phyloP scores from a whole-genome alignment of 148 eudicot genomes.

The Fagopyrum esculentum region DNA sequence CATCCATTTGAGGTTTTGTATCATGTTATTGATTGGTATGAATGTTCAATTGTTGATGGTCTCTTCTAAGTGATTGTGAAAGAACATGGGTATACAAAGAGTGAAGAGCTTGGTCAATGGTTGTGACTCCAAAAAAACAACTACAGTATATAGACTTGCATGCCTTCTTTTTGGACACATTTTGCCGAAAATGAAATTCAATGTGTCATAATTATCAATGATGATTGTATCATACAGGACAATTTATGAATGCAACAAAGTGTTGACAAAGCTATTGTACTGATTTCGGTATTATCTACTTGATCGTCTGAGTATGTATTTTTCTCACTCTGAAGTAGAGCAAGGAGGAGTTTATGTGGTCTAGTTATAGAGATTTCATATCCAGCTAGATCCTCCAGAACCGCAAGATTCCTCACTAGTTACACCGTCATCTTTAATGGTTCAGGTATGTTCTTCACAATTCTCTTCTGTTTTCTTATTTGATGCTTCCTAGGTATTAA shows the following conservation, averaged over 20 bases:
- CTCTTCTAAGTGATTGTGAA: neutral
- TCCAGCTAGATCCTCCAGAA: no score
- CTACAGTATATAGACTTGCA: neutral
- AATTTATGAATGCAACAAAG: neutral
- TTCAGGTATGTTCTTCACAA: no score
- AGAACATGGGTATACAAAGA: neutral
- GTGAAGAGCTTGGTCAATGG: neutral
- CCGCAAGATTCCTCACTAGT: no score
- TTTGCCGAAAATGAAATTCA: neutral
- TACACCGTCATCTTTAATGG: no score
- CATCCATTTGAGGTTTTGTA: constrained; percentile 3
- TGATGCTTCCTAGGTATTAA: no score
- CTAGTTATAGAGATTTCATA: neutral
- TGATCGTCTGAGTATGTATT: neutral
- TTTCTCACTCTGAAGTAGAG: neutral
- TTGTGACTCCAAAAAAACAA: neutral
- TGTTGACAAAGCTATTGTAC: neutral
- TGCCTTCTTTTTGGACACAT: neutral
- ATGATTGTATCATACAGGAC: constrained; percentile 3
- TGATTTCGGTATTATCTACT: neutral
- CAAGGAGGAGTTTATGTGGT: neutral
- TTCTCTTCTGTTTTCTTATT: no score
- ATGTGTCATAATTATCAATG: neutral
- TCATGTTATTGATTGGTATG: constrained; percentile 1
- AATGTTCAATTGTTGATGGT: neutral